A percentile compares a stretch with the other conserved stretches of the same genome.
Conservation (phyloP, 164 flowering plant species). For the Kalanchoe fedtschenkoi region DNA sequence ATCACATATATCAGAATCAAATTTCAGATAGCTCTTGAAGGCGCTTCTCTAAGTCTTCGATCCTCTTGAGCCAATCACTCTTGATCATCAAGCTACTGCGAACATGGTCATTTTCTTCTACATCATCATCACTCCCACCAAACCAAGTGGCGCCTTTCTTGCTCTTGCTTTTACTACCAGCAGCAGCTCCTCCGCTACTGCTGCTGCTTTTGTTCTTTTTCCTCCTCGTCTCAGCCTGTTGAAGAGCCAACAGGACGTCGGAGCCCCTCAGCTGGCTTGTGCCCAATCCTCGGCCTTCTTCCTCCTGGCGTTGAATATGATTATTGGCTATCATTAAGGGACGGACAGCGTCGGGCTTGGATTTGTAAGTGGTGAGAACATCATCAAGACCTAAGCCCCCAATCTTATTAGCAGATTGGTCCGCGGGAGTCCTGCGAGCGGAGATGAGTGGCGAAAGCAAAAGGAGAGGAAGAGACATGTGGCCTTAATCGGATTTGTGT, state of each 20-base stretch:
- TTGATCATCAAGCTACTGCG: not conserved
- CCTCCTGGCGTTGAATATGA: not conserved
- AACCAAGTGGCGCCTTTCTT: not conserved
- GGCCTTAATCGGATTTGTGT: not conserved
- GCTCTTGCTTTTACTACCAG: too few species aligned
- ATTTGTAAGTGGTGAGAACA: not conserved
- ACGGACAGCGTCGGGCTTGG: not conserved
- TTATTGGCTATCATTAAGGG: too few species aligned
- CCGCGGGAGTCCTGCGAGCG: not conserved
- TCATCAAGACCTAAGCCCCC: not conserved
- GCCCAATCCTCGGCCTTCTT: not conserved
- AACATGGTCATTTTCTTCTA: not conserved
- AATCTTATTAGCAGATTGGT: not conserved
- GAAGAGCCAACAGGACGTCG: not conserved
- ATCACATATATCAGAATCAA: too few species aligned
- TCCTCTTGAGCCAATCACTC: not conserved
- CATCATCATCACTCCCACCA: not conserved
- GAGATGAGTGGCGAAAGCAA: not conserved
- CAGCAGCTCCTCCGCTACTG: not conserved
- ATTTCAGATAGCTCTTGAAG: constrained; percentile 1
- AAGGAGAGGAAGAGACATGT: not conserved
- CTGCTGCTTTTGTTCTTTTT: not conserved
- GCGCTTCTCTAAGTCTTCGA: not conserved
- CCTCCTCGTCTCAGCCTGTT: not conserved
- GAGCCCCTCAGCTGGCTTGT: not conserved